A percentile compares a stretch with the other conserved stretches of the same genome.
phyloP scores from a whole-genome alignment of 768 basidiomycete species.

The Calocybe gangraenosa region DNA sequence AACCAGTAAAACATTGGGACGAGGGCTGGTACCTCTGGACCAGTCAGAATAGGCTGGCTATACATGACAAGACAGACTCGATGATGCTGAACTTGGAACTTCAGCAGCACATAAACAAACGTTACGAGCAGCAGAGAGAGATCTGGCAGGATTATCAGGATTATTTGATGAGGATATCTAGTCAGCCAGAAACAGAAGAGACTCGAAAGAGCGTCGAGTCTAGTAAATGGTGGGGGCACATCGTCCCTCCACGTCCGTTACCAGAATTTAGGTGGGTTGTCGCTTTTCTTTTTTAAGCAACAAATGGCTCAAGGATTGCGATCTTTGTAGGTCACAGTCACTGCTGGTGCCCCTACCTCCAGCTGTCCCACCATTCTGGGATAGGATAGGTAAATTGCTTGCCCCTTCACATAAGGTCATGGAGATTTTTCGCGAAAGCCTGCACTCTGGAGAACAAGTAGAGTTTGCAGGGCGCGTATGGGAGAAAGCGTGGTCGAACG shows the following conservation, averaged over 20 bases:
- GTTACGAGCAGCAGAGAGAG: constrained; percentile 36
- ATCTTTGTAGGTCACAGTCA: constrained; percentile 40
- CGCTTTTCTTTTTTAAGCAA: constrained; percentile 4
- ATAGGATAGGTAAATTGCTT: constrained; percentile 51
- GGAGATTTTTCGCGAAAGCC: constrained; percentile 45
- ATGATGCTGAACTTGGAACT: constrained; percentile 56
- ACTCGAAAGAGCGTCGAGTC: constrained; percentile 16
- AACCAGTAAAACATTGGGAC: constrained; percentile 59
- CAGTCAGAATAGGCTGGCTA: constrained; percentile 45
- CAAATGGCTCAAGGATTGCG: constrained; percentile 1
- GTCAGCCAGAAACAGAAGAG: constrained; percentile 13
- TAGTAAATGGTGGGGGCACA: constrained; percentile 35
- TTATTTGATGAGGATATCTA: constrained; percentile 27
- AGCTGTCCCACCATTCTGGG: constrained; percentile 47
- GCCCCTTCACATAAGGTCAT: constrained; percentile 52
- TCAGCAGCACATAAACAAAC: constrained; percentile 40
- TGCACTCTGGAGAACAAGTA: constrained; percentile 54
- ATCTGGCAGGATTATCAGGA: constrained; percentile 52
- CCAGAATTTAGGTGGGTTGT: constrained; percentile 34
- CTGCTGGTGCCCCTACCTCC: constrained; percentile 58
- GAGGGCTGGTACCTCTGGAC: constrained; percentile 78
- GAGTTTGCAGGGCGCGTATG: constrained; percentile 54
- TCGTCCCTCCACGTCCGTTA: constrained; percentile 35
- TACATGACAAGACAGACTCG: constrained; percentile 49
- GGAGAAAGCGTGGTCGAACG: constrained; percentile 60